Percentiles rank a stretch among this genome's conserved stretches.
Evolutionary conservation across 495 filamentous ascomycete genomes (phyloP).

Genomic region (Friedmanniomyces endolithicus): DNA sequence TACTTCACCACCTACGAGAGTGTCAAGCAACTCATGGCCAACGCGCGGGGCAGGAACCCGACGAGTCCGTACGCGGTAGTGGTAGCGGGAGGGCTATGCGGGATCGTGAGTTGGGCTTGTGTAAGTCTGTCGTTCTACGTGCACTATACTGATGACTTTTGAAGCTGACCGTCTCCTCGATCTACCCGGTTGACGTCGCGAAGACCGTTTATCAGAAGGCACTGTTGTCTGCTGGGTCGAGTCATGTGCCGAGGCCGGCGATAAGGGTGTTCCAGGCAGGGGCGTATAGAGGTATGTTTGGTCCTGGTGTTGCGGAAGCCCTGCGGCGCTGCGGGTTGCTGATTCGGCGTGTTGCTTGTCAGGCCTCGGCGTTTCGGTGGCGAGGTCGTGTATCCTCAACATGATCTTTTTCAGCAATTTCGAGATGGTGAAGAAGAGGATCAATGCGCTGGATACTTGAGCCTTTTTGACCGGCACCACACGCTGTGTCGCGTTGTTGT

Average conservation of each 20-base stretch:
- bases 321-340: background rate
- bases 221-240: conserved; percentile 53
- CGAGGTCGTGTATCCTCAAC: conserved; percentile 57
- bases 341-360: conserved; percentile 22
- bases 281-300: conserved; percentile 48
- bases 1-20: conserved; percentile 91
- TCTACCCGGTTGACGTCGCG: conserved; percentile 68
- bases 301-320: no score
- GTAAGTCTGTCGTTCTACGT: conserved; percentile 39
- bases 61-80: conserved; percentile 62
- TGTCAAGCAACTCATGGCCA: conserved; percentile 71
- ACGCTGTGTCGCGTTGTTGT: background rate
- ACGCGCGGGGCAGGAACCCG: conserved; percentile 54
- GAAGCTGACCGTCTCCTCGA: conserved; percentile 28
- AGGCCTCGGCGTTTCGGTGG: conserved; percentile 69
- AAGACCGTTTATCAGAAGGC: conserved; percentile 77
- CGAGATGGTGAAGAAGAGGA: conserved; percentile 60
- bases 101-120: conserved; percentile 67
- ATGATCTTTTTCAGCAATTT: conserved; percentile 71
- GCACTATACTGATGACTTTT: background rate
- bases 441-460: conserved; percentile 41
- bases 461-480: background rate
- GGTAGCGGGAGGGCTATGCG: conserved; percentile 63
- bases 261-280: conserved; percentile 59
- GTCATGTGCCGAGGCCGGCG: conserved; percentile 47